Conservation (phyloP, 257 asterid genomes). For the Fraxinus quadrangulata region DNA sequence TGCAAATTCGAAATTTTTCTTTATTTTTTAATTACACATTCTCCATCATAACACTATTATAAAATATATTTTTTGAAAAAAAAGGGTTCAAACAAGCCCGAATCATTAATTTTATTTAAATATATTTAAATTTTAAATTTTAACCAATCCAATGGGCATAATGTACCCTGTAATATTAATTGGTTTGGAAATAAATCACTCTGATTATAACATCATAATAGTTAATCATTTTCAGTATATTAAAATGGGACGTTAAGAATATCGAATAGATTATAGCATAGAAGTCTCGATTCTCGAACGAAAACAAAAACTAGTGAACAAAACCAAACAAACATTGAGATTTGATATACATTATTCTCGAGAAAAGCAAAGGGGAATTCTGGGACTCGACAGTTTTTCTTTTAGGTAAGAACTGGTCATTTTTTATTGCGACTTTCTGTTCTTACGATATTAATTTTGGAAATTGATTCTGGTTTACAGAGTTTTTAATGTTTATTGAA, state of each 20-base stretch:
- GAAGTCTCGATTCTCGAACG: conserved; percentile 28
- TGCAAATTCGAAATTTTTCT: too few relatives aligned
- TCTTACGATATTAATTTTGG: neutral
- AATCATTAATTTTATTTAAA: too few relatives aligned
- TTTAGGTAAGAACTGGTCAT: conserved; percentile 37
- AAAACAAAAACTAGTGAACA: neutral
- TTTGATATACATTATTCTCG: conserved; percentile 11
- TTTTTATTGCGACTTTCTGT: neutral
- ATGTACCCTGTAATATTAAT: too few relatives aligned
- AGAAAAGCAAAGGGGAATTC: conserved; percentile 19
- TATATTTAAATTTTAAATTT: too few relatives aligned
- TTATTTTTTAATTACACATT: too few relatives aligned
- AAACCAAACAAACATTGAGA: neutral
- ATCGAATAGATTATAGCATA: conserved; percentile 30
- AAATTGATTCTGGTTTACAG: neutral
- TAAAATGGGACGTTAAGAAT: conserved; percentile 22
- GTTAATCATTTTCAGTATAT: too few relatives aligned
- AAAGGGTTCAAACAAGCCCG: too few relatives aligned
- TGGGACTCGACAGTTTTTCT: conserved; percentile 24
- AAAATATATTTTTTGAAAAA: too few relatives aligned
- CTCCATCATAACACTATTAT: too few relatives aligned
- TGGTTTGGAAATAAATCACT: too few relatives aligned
- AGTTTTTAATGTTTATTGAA: neutral
- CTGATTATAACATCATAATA: too few relatives aligned
- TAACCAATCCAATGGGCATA: too few relatives aligned